Evolutionary conservation across 192 early-diverging fungal genomes (phyloP).

Genomic region (Entrophospora sp.): DNA sequence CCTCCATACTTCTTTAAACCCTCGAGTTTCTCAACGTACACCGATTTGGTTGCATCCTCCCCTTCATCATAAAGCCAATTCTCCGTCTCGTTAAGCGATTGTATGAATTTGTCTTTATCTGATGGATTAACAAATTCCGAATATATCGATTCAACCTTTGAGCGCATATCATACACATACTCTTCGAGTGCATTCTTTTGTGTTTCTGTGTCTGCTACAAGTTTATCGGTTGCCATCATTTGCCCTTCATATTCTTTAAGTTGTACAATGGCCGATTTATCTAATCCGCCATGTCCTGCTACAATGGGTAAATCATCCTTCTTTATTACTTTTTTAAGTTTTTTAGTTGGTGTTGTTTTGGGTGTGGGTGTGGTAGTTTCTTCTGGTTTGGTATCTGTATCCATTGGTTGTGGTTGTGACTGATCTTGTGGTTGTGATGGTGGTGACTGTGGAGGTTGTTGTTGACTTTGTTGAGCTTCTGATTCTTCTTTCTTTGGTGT

Average conservation of each 20-base stretch:
- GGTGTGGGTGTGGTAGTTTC: background rate
- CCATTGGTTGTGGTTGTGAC: constrained; percentile 13
- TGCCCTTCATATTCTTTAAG: constrained; percentile 74
- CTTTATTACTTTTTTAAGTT: constrained; percentile 88
- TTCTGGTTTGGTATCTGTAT: background rate
- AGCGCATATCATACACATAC: constrained; percentile 93
- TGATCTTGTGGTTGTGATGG: too few relatives aligned
- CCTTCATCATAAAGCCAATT: constrained; percentile 99
- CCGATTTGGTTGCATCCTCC: constrained; percentile 83
- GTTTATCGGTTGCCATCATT: constrained; percentile 76
- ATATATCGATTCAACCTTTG: constrained; percentile 71
- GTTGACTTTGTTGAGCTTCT: background rate
- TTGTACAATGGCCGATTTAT: constrained; percentile 45
- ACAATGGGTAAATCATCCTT: constrained; percentile 75
- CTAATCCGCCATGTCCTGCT: constrained; percentile 51
- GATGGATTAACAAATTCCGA: constrained; percentile 63
- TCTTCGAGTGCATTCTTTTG: constrained; percentile 94
- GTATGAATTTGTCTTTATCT: constrained; percentile 61
- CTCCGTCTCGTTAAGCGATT: constrained; percentile 70
- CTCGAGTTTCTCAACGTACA: constrained; percentile 74
- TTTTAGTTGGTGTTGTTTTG: constrained; percentile 47
- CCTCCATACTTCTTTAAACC: constrained; percentile 73
- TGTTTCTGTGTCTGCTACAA: constrained; percentile 89
- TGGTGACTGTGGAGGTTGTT: too few relatives aligned
- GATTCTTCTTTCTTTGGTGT: too few relatives aligned